phyloP scores from a whole-genome alignment of 345 rosid genomes.

The Gossypium sturtianum region DNA sequence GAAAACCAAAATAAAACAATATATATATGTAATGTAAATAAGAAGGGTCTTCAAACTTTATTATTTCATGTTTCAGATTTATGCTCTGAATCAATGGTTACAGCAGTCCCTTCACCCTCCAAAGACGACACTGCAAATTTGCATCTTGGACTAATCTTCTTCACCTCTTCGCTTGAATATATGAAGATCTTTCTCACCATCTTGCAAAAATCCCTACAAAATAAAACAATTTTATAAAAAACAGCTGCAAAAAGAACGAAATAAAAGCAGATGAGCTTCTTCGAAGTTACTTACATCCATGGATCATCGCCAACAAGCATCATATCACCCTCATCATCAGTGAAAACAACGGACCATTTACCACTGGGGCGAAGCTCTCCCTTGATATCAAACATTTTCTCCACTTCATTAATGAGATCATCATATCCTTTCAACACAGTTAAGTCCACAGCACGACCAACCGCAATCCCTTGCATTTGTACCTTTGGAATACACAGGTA shows the following conservation, averaged over 20 bases:
- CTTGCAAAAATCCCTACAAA: slow-evolving; percentile 69
- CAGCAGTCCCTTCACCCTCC: slow-evolving; percentile 27
- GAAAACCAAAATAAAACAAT: background rate
- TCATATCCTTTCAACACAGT: slow-evolving; percentile 47
- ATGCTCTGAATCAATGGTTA: slow-evolving; percentile 41
- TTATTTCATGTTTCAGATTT: slow-evolving; percentile 22
- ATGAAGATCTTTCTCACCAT: slow-evolving; percentile 70
- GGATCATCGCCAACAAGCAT: slow-evolving; percentile 81
- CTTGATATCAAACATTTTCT: slow-evolving; percentile 63
- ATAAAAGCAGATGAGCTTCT: background rate
- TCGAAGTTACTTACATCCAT: slow-evolving; percentile 49
- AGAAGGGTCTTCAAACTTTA: background rate
- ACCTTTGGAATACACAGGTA: slow-evolving; percentile 36
- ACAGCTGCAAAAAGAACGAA: background rate
- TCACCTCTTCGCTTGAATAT: slow-evolving; percentile 49
- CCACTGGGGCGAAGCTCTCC: slow-evolving; percentile 48
- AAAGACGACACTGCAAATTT: slow-evolving; percentile 28
- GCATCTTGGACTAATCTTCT: slow-evolving; percentile 38
- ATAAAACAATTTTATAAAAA: background rate
- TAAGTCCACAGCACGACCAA: slow-evolving; percentile 69
- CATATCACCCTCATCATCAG: slow-evolving; percentile 68
- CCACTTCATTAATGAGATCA: slow-evolving; percentile 50
- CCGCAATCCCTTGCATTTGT: slow-evolving; percentile 76
- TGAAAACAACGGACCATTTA: slow-evolving; percentile 67
- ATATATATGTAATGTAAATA: background rate